Conservation (phyloP, 2,329 filamentous ascomycete genomes). For the Diplodia seriata region DNA sequence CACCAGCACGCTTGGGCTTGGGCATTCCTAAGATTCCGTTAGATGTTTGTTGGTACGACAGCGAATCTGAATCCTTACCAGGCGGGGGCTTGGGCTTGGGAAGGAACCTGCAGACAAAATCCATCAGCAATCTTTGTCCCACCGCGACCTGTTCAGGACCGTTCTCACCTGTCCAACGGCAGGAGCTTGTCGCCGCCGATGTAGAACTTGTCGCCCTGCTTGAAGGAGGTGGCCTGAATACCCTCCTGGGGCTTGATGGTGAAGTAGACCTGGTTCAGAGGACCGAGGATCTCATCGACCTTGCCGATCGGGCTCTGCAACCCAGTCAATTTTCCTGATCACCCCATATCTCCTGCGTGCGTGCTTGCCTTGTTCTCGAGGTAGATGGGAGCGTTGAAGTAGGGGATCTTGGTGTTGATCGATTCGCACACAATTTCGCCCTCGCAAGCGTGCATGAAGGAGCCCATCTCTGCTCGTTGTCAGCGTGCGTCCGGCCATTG, state of each 20-base stretch:
- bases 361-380: constrained; percentile 88
- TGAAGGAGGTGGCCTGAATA: constrained; percentile 94
- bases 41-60: constrained; percentile 32
- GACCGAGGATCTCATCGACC: constrained; percentile 96
- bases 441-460: constrained; percentile 92
- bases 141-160: constrained; percentile 5
- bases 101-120: constrained; percentile 69
- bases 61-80: constrained; percentile 46
- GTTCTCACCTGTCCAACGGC: constrained; percentile 77
- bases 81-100: constrained; percentile 84
- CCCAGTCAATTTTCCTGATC: constrained; percentile 37
- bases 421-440: constrained; percentile 98
- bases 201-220: constrained; percentile 95
- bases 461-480: constrained; percentile 77
- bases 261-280: constrained; percentile 98
- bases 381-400: constrained; percentile 99
- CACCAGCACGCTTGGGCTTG: constrained; percentile 74
- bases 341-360: constrained; percentile 30
- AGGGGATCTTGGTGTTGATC: constrained; percentile 92
- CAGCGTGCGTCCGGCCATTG: constrained; percentile 23
- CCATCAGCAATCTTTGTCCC: constrained; percentile 36
- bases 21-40: constrained; percentile 60
- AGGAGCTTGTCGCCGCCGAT: constrained; percentile 94
- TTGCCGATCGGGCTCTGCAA: constrained; percentile 83
- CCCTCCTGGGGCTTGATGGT: constrained; percentile 97